Evolutionary conservation across 306 rosid species (phyloP), one percentile per base, ranked within the genome.

Genomic region (Spatholobus suberectus): DNA sequence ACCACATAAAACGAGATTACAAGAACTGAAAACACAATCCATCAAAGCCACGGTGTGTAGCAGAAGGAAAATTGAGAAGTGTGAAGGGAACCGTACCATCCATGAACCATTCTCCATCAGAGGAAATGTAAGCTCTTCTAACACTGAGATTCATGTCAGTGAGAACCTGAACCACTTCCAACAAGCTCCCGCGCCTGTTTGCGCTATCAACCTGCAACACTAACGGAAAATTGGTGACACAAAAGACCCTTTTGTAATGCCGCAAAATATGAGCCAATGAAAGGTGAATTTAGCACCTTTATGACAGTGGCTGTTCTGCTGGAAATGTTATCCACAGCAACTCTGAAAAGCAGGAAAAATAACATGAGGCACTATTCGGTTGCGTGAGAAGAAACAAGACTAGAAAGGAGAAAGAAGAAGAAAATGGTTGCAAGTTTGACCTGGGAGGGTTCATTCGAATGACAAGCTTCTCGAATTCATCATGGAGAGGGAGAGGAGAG

Each of bases 41-140:
- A 65, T 0, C 55, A 79, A 17, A 78, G 8, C 37, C 76, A 73
- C 17, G 57, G 26, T 20, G n/a, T n/a, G n/a, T n/a, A n/a, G n/a
- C n/a, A 44, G 8, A 20, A 18, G 51, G 27, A n/a, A 32, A 73
- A 43, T 38, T 20, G 78, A 79, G 68, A 69, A 81, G 34, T 70
- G 14, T 46, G 63, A 86, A 78, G 17, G 24, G 65, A 14, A 14
- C 15, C 85, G 76, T 58, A 96, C 99, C 99, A 89, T 96, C 99
- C 99, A 96, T 96, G 88, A 96, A 94, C 99, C 99, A 96, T 80
- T 85, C 98, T 41, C 98, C 98, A 85, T 96, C 99, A 18, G 99
- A 96, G 55, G 99, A 94, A 86, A 96, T 96, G 85, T 96, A 96
- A 81, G 97, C 99, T 78, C 98, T 88, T 83, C 92, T 84, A 10